Evolutionary conservation across 768 basidiomycete genomes (phyloP).

Genomic region (Pulveroboletus sp.): DNA sequence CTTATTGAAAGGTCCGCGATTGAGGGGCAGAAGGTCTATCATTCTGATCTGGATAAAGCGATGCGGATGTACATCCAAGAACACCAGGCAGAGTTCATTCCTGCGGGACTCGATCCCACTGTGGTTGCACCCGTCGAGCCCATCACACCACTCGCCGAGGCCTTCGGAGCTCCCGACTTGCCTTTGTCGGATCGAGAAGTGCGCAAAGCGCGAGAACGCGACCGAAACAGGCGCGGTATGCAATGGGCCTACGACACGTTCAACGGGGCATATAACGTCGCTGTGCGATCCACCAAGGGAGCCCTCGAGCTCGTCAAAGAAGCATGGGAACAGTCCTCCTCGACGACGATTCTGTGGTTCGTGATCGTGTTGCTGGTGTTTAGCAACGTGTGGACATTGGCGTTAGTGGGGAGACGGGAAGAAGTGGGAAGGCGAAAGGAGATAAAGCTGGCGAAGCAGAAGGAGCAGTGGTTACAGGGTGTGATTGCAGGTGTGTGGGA

Average conservation of each 20-base stretch:
- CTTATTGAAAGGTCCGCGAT: conserved; percentile 90
- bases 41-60: conserved; percentile 72
- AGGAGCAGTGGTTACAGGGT: conserved; percentile 71
- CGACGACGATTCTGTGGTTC: conserved; percentile 66
- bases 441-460: conserved; percentile 54
- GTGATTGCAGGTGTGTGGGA: conserved; percentile 71
- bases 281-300: conserved; percentile 59
- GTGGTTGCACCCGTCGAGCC: conserved; percentile 46
- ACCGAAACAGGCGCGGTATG: conserved; percentile 65
- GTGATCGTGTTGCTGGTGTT: conserved; percentile 68
- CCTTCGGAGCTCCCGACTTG: conserved; percentile 4
- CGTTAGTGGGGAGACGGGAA: conserved; percentile 44
- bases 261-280: conserved; percentile 71
- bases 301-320: conserved; percentile 76
- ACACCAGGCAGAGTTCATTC: conserved; percentile 86
- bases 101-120: conserved; percentile 66
- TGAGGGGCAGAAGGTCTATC: conserved; percentile 88
- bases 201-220: conserved; percentile 55
- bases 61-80: conserved; percentile 88
- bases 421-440: conserved; percentile 43
- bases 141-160: conserved; percentile 24
- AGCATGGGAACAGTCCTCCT: conserved; percentile 73
- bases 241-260: conserved; percentile 91
- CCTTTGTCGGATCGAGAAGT: conserved; percentile 11
- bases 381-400: conserved; percentile 72